phyloP scores from a whole-genome alignment of 148 eudicot species.

The Suaeda aralocaspica region DNA sequence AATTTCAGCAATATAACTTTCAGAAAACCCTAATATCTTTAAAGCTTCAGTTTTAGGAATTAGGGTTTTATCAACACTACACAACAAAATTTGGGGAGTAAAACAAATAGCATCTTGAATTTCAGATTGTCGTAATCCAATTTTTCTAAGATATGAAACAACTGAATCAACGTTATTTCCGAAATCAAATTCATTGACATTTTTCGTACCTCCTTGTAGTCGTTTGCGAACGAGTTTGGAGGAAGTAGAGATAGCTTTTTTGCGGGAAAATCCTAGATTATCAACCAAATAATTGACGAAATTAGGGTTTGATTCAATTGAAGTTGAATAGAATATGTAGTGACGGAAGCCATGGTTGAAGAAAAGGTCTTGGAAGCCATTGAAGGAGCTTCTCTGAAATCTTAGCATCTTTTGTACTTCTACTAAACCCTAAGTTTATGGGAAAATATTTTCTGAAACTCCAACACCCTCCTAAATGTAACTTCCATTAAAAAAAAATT shows the following conservation, averaged over 20 bases:
- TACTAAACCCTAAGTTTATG: too few species aligned
- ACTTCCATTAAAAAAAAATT: too few species aligned
- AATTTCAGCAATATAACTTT: background rate
- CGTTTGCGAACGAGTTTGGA: background rate
- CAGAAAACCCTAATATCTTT: constrained; percentile 25
- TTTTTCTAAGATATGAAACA: constrained; percentile 17
- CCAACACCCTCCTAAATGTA: too few species aligned
- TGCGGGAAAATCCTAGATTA: constrained; percentile 28
- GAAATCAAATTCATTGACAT: constrained; percentile 24
- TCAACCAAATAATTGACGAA: too few species aligned
- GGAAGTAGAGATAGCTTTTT: constrained; percentile 29
- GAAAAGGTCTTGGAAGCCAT: too few species aligned
- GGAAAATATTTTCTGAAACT: too few species aligned
- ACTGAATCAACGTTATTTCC: constrained; percentile 26
- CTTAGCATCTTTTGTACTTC: too few species aligned
- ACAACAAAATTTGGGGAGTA: constrained; percentile 20
- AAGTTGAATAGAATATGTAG: too few species aligned
- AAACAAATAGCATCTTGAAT: constrained; percentile 23
- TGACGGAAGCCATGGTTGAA: too few species aligned
- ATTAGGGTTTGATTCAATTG: too few species aligned
- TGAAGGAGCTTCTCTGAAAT: too few species aligned
- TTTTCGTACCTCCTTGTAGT: background rate
- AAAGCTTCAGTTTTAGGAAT: constrained; percentile 34
- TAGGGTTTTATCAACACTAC: background rate
- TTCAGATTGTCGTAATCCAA: constrained; percentile 26